phyloP scores from a whole-genome alignment of 1,284 basidiomycete genomes.

The Pseudozyma hubeiensis region DNA sequence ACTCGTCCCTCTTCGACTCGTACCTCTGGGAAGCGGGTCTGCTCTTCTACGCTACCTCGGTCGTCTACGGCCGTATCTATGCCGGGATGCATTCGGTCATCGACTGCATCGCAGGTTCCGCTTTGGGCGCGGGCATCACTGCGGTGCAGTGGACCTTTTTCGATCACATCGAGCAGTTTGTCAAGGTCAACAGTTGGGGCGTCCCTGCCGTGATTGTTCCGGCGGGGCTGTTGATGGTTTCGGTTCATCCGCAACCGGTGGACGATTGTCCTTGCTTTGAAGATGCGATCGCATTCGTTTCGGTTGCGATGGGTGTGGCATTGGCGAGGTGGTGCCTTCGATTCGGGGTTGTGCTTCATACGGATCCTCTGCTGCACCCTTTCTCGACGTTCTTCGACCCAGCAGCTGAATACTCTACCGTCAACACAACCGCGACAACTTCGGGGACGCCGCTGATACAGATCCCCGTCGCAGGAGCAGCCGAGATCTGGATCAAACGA shows the following conservation, averaged over 20 bases:
- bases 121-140: conserved; percentile 59
- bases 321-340: conserved; percentile 76
- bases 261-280: conserved; percentile 99
- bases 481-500: conserved; percentile 24
- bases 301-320: conserved; percentile 82
- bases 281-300: conserved; percentile 91
- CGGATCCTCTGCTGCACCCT: conserved; percentile 29
- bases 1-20: conserved; percentile 27
- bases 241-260: conserved; percentile 82
- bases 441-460: conserved; percentile 22
- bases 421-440: not conserved
- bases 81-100: conserved; percentile 69
- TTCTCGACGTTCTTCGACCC: conserved; percentile 13
- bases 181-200: conserved; percentile 67
- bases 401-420: not conserved
- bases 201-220: conserved; percentile 80
- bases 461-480: conserved; percentile 16
- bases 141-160: conserved; percentile 70
- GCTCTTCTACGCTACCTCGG: conserved; percentile 73
- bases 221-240: conserved; percentile 78
- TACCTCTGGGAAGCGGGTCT: conserved; percentile 52
- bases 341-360: conserved; percentile 22
- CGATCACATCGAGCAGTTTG: conserved; percentile 69
- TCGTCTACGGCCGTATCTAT: conserved; percentile 90
- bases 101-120: conserved; percentile 66